Base-by-base conservation (phyloP, 345 rosid genomes). In the Acer saccharum region DNA sequence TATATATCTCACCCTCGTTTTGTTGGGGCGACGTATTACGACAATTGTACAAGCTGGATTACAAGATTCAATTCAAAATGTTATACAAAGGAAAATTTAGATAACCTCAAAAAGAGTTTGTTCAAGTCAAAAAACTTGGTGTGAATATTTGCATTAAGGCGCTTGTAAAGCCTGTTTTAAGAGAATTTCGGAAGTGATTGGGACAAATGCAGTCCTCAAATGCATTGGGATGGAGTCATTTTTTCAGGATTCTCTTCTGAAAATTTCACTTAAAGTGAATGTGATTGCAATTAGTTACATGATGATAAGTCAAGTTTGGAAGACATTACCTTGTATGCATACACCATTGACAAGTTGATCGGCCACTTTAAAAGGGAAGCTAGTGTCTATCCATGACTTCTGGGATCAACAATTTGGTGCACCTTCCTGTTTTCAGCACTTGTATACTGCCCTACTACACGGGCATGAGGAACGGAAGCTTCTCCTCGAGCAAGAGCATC, bases 401-500 rank as follows among this genome's bases (percentile, higher is more conserved):
- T 89, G 64, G 99, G 98, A 86, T 88, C 94, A 84, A 73, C 87
- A 76, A 90, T 91, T 78, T 83, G 92, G 78, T 89, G 98, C 64
- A 91, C 92, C 74, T 81, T 91, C 74, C 96, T 86, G 9, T 85
- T 74, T 78, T 92, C 94, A 0, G 99, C 86, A 48, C 90, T 95
- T 23, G 94, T 86, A 80, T 86, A 93, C 78, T 92, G 95, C 71
- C 98, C 99, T 3, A 90, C 93, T 2, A 89, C 90, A 54, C 98
- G 94, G 48, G 97, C 91, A 87, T 92, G 97, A 71, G 98, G 98
- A 77, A 95, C 74, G 1, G 90, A 79, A 14, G 85, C 85, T 77
- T 95, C 90, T 25, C 99, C 99, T 0, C 78, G 72, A 14, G 98
- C 93, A 54, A 95, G 91, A 1, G 97, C 93, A 6, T 87, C 96